Percentiles rank a stretch among this genome's conserved stretches.
Conservation (phyloP, 306 rosid species). For the Cucumis hystrix region DNA sequence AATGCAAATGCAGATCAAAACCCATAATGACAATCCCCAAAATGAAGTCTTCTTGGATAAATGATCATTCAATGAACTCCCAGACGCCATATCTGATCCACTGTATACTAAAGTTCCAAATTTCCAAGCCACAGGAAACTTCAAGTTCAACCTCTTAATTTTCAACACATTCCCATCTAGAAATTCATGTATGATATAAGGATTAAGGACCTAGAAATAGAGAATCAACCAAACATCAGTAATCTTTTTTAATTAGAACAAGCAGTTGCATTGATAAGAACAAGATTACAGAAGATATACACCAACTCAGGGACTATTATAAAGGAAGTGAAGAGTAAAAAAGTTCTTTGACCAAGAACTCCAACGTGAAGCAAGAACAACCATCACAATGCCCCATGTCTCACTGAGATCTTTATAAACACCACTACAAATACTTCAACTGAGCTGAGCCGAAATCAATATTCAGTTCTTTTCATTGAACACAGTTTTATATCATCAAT, state of each 20-base stretch:
- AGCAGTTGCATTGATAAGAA: neutral
- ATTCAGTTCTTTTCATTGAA: neutral
- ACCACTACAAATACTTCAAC: neutral
- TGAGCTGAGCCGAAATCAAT: too few relatives aligned
- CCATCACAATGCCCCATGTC: neutral
- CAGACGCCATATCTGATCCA: constrained; percentile 37
- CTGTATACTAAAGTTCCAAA: constrained; percentile 15
- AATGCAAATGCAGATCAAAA: constrained; percentile 64
- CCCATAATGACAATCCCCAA: constrained; percentile 76
- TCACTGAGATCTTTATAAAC: neutral
- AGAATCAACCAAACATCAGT: neutral
- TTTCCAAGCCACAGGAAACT: constrained; percentile 15
- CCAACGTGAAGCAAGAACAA: neutral
- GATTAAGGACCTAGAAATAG: constrained; percentile 24
- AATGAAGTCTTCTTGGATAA: constrained; percentile 55
- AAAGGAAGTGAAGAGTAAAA: neutral
- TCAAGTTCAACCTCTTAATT: constrained; percentile 16
- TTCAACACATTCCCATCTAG: constrained; percentile 21
- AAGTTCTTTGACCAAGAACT: neutral
- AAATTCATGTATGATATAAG: constrained; percentile 2
- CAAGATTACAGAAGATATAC: neutral
- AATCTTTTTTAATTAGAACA: neutral
- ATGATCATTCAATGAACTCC: constrained; percentile 39
- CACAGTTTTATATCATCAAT: neutral
- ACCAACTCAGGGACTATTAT: neutral